Evolutionary conservation across 495 filamentous ascomycete species (phyloP).

Genomic region (Lophiotrema nucula): DNA sequence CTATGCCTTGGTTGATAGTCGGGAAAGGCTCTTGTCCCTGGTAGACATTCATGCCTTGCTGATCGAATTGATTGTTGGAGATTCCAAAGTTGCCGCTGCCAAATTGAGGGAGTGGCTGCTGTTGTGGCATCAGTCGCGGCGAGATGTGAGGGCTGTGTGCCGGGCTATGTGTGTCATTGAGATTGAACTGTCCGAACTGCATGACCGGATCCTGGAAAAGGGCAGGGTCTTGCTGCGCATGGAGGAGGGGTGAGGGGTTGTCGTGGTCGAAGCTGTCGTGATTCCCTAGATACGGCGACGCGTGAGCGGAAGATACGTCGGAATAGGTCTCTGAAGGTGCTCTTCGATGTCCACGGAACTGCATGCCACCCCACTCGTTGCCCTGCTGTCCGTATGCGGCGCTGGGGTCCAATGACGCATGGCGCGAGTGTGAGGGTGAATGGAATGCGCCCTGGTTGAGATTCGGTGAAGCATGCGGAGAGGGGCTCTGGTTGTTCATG

Average conservation of each 20-base stretch:
- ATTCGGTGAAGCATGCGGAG: slow-evolving; percentile 49
- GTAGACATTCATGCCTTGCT: slow-evolving; percentile 56
- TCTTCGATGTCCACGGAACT: slow-evolving; percentile 74
- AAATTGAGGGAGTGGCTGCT: slow-evolving; percentile 43
- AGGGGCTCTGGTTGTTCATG: slow-evolving; percentile 38
- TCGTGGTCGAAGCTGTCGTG: slow-evolving; percentile 79
- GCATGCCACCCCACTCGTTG: slow-evolving; percentile 66
- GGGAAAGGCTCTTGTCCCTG: slow-evolving; percentile 59
- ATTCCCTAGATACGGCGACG: slow-evolving; percentile 77
- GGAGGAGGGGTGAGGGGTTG: slow-evolving; percentile 77
- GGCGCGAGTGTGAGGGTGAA: slow-evolving; percentile 67
- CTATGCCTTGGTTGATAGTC: slow-evolving; percentile 46
- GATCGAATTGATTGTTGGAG: slow-evolving; percentile 49
- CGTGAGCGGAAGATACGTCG: slow-evolving; percentile 76
- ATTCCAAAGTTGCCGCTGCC: slow-evolving; percentile 50
- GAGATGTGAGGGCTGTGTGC: slow-evolving; percentile 83
- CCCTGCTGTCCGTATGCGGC: slow-evolving; percentile 66
- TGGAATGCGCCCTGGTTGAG: slow-evolving; percentile 58
- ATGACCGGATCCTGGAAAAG: slow-evolving; percentile 77
- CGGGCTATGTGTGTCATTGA: slow-evolving; percentile 78
- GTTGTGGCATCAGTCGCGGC: slow-evolving; percentile 76
- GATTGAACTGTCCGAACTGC: slow-evolving; percentile 74
- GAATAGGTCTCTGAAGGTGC: slow-evolving; percentile 83
- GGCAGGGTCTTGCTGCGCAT: slow-evolving; percentile 64
- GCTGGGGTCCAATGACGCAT: slow-evolving; percentile 77